phyloP scores from a whole-genome alignment of 495 filamentous ascomycete species.

The Podospora fimiseda region DNA sequence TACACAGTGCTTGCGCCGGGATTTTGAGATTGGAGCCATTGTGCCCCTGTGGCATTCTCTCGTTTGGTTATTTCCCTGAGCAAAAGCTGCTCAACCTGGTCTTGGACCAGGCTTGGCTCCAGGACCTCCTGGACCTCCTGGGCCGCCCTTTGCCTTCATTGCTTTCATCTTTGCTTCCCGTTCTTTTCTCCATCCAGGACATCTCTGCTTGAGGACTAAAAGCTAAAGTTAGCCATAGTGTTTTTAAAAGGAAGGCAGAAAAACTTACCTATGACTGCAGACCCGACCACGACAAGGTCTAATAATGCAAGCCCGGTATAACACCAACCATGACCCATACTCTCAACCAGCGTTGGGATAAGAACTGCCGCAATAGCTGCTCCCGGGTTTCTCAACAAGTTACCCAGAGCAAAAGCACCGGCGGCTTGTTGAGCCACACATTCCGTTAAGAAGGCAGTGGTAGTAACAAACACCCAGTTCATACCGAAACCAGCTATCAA shows the following conservation, averaged over 20 bases:
- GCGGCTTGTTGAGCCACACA: constrained; percentile 13
- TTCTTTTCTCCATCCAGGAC: constrained; percentile 6
- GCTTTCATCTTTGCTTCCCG: constrained; percentile 5
- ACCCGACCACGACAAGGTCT: constrained; percentile 4
- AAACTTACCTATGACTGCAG: constrained; percentile 7
- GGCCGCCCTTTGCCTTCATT: not conserved
- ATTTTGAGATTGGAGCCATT: too few species aligned
- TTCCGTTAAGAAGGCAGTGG: constrained; percentile 12
- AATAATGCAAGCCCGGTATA: constrained; percentile 7
- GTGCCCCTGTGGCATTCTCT: not conserved
- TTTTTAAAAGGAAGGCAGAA: too few species aligned
- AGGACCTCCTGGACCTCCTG: not conserved
- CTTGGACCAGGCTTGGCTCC: not conserved
- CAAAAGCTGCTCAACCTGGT: not conserved
- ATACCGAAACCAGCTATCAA: constrained; percentile 9
- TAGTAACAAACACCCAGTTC: constrained; percentile 16
- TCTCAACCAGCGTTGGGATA: constrained; percentile 5
- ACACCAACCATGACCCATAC: constrained; percentile 12
- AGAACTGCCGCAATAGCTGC: constrained; percentile 7
- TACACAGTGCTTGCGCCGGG: too few species aligned
- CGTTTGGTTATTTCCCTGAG: not conserved
- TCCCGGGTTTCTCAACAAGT: constrained; percentile 11
- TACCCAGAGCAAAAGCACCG: constrained; percentile 12
- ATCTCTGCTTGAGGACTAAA: constrained; percentile 5
- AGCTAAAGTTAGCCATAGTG: not conserved